A percentile compares a stretch with the other conserved stretches of the same genome.
These are phyloP conservation scores for Pachysandra terminalis DNA, from an alignment of 164 flowering plant species.

Conservation along the genomic window DNA sequence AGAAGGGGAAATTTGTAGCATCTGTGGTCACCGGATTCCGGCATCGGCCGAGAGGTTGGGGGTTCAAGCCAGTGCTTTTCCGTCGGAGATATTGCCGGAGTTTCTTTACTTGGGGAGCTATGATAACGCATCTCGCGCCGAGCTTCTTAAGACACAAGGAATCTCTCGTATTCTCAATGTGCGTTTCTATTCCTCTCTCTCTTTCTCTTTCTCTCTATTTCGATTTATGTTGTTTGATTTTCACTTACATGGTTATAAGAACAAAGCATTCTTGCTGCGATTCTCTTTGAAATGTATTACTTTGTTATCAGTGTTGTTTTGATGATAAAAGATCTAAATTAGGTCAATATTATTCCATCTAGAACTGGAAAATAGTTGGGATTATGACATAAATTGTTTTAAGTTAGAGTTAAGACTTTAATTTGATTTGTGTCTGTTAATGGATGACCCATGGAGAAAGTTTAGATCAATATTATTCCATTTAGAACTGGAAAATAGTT, in stretches of 20 bases:
- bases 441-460: too few species aligned
- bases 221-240: neutral
- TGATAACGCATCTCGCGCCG: constrained; percentile 88
- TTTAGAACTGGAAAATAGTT: too few species aligned
- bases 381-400: too few species aligned
- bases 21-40: constrained; percentile 85
- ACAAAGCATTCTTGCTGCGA: too few species aligned
- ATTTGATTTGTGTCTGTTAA: too few species aligned
- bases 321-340: too few species aligned
- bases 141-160: constrained; percentile 88
- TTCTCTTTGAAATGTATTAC: too few species aligned
- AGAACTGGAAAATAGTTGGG: too few species aligned
- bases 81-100: constrained; percentile 85
- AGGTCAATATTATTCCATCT: too few species aligned
- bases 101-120: constrained; percentile 91
- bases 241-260: neutral
- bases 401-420: too few species aligned
- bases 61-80: constrained; percentile 48
- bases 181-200: constrained; percentile 19
- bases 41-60: constrained; percentile 33
- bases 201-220: neutral
- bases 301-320: too few species aligned
- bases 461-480: too few species aligned
- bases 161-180: constrained; percentile 89
- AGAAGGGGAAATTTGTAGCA: constrained; percentile 86